A percentile compares a stretch with the other conserved stretches of the same genome.
Conservation (phyloP, 2,329 filamentous ascomycete genomes). For the Domatiomyces globalis region DNA sequence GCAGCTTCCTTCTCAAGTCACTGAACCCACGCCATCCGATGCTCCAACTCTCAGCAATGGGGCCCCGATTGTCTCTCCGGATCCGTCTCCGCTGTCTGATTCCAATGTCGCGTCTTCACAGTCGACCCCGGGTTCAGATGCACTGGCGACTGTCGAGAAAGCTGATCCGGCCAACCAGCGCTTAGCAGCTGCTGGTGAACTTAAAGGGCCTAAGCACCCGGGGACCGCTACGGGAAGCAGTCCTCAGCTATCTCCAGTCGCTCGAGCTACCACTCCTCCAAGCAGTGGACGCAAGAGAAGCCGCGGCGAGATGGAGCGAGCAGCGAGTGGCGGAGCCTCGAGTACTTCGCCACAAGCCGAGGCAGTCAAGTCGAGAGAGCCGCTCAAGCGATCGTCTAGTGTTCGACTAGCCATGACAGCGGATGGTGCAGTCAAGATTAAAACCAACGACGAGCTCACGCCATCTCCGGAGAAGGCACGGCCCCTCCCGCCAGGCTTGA, state of each 20-base stretch:
- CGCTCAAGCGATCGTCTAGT: conserved; percentile 25
- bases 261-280: conserved; percentile 49
- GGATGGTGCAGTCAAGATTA: conserved; percentile 80
- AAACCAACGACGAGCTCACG: conserved; percentile 52
- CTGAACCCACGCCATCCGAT: not conserved
- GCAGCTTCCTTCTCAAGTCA: not conserved
- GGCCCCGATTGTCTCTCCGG: not conserved
- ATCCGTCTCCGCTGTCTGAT: not conserved
- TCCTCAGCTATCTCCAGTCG: conserved; percentile 53
- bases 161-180: not conserved
- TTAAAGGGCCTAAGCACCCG: not conserved
- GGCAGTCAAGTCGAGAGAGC: conserved; percentile 20
- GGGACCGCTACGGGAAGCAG: not conserved
- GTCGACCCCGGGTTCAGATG: not conserved
- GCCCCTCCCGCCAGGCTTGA: conserved; percentile 32
- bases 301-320: conserved; percentile 14
- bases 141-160: not conserved
- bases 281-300: conserved; percentile 10
- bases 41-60: not conserved
- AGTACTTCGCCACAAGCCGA: conserved; percentile 26
- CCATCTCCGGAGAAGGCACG: conserved; percentile 50
- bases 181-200: not conserved
- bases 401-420: conserved; percentile 65
- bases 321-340: not conserved
- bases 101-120: conserved; percentile 4